phyloP scores from a whole-genome alignment of 345 rosid genomes.

The Linum tenue region DNA sequence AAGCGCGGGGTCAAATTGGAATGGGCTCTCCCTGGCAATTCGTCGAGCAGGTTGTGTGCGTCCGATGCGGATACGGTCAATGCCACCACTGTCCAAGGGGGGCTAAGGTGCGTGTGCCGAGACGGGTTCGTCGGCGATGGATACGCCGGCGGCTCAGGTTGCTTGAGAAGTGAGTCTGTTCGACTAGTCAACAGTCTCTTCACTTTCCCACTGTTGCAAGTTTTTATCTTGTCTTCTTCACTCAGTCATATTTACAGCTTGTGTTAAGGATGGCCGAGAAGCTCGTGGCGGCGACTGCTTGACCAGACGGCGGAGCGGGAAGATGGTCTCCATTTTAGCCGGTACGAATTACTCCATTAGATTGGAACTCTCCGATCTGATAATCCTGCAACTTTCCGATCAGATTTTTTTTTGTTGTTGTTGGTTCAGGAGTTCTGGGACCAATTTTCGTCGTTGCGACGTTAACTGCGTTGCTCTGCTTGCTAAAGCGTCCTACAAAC shows the following conservation, averaged over 20 bases:
- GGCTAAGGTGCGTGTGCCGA: constrained; percentile 55
- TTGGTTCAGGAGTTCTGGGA: constrained; percentile 46
- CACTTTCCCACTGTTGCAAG: not conserved
- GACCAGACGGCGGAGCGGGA: constrained; percentile 27
- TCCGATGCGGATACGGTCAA: constrained; percentile 39
- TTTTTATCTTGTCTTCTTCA: not conserved
- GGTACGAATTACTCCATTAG: constrained; percentile 25
- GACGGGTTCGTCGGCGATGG: constrained; percentile 77
- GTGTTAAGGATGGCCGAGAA: constrained; percentile 50
- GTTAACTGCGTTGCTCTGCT: constrained; percentile 40
- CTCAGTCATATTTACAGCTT: constrained; percentile 30
- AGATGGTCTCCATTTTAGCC: constrained; percentile 42
- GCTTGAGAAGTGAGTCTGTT: constrained; percentile 45
- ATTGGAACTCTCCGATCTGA: too few relatives aligned
- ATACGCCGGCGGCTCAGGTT: constrained; percentile 50
- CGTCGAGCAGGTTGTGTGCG: constrained; percentile 34
- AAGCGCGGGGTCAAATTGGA: constrained; percentile 74
- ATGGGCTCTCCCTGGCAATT: constrained; percentile 64
- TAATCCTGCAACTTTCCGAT: too few relatives aligned
- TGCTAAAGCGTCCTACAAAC: constrained; percentile 40
- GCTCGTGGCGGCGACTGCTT: constrained; percentile 37
- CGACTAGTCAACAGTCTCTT: not conserved
- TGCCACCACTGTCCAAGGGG: constrained; percentile 51
- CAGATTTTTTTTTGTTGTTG: not conserved
- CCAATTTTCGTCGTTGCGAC: constrained; percentile 38